A percentile compares a stretch with the other conserved stretches of the same genome.
Evolutionary conservation across 192 early-diverging fungal species (phyloP).

Genomic region (Coemansia javaensis): DNA sequence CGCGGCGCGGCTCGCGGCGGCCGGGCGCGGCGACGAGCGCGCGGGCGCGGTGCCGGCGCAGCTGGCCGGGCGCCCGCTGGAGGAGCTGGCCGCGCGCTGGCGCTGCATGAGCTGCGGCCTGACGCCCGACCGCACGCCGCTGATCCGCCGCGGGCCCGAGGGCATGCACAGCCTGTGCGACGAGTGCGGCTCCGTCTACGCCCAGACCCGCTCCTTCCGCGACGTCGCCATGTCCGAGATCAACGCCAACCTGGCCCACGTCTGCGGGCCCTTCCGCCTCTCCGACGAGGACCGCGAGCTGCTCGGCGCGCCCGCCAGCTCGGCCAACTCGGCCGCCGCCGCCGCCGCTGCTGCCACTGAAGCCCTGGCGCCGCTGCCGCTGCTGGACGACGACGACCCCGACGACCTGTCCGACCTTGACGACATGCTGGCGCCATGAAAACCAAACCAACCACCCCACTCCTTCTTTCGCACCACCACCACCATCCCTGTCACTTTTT

Average conservation of each 20-base stretch:
- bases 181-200: slow-evolving; percentile 26
- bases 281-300: too few species aligned
- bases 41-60: slow-evolving; percentile 22
- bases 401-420: too few species aligned
- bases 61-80: slow-evolving; percentile 29
- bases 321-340: too few species aligned
- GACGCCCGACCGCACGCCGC: slow-evolving; percentile 37
- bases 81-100: slow-evolving; percentile 40
- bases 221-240: slow-evolving; percentile 17
- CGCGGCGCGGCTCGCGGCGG: not conserved
- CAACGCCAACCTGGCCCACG: slow-evolving; percentile 13
- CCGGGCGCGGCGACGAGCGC: not conserved
- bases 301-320: too few species aligned
- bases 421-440: too few species aligned
- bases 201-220: slow-evolving; percentile 8
- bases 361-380: too few species aligned
- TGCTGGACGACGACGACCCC: too few species aligned
- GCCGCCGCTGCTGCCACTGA: too few species aligned
- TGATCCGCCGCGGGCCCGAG: slow-evolving; percentile 42
- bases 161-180: slow-evolving; percentile 49
- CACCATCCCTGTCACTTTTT: too few species aligned
- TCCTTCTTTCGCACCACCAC: too few species aligned
- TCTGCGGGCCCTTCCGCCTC: slow-evolving; percentile 12
- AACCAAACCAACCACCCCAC: too few species aligned
- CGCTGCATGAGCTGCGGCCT: slow-evolving; percentile 45